Evolutionary conservation across 345 rosid species (phyloP).

Genomic region (Citrus trifoliata): DNA sequence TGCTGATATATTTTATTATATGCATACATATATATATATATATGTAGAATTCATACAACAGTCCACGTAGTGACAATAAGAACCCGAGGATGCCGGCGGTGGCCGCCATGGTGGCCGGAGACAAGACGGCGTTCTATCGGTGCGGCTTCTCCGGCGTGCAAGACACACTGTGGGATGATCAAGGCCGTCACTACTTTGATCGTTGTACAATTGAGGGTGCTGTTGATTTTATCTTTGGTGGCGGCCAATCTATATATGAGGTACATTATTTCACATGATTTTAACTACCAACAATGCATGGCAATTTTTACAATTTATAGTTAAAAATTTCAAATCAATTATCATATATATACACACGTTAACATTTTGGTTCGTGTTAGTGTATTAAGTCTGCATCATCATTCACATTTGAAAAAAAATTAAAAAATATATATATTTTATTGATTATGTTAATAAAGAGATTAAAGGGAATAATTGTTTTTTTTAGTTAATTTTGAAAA

Average conservation of each 20-base stretch:
- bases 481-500: too few relatives aligned
- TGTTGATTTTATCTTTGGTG: slow-evolving; percentile 84
- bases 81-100: slow-evolving; percentile 50
- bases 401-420: too few relatives aligned
- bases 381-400: background rate
- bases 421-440: too few relatives aligned
- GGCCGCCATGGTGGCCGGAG: slow-evolving; percentile 67
- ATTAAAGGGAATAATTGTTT: background rate
- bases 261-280: slow-evolving; percentile 19
- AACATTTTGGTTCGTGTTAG: background rate
- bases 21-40: too few relatives aligned
- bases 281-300: background rate
- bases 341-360: background rate
- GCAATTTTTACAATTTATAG: background rate
- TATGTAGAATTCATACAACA: slow-evolving; percentile 59
- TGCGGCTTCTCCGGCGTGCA: slow-evolving; percentile 65
- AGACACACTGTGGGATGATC: slow-evolving; percentile 76
- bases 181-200: slow-evolving; percentile 68
- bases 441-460: background rate
- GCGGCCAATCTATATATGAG: slow-evolving; percentile 76
- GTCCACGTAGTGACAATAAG: slow-evolving; percentile 24
- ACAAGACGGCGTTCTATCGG: slow-evolving; percentile 52
- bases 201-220: slow-evolving; percentile 70
- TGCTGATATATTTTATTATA: too few relatives aligned
- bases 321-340: background rate